Evolutionary conservation across 2,329 filamentous ascomycete genomes (phyloP), one percentile per base, ranked within the genome.

Genomic region (Colletotrichum simmondsii): DNA sequence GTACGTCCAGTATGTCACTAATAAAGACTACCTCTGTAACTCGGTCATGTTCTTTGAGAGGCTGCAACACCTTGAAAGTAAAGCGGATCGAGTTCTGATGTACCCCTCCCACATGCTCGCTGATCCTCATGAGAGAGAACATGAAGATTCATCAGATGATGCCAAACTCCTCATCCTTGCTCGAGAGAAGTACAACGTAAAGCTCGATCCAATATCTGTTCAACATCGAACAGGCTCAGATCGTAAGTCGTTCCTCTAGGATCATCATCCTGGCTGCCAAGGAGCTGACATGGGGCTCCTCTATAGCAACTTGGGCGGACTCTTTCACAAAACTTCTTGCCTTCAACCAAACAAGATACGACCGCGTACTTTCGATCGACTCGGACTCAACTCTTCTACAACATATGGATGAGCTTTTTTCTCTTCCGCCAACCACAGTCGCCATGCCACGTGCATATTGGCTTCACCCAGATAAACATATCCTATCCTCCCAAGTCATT

Each of bases 391-490:
- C 87, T 2, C 81, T 93, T 10, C 84, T 92, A 8, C 83, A 90
- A 72, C 82, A 85, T 52, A 87, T 93, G 84, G 92, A 94, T 78
- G 91, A 94, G 76, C 86, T 94, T 2, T 94, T 94, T 83, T 86
- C 92, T 58, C 84, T 92, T 10, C 92, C 92, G 0, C 78, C 83
- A 2, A 85, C 87, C 7, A 83, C 87, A 2, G 86, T 92, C 24
- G 91, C 91, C 14, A 91, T 93, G 88, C 90, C 92, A 3, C 88
- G 90, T 24, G 92, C 92, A 16, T 93, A 94, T 80, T 93, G 92
- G 92, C 83, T 89, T 7, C 84, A 88, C 5, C 88, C 88, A 0
- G 83, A 86, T 0, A 84, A 83, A 8, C 85, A 85, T 74, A 85
- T 86, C 2, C 84, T 94, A 12, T 90, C 90, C 0, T 90, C 90